phyloP scores from a whole-genome alignment of 805 yeast species.

The Zygosaccharomyces rouxii region DNA sequence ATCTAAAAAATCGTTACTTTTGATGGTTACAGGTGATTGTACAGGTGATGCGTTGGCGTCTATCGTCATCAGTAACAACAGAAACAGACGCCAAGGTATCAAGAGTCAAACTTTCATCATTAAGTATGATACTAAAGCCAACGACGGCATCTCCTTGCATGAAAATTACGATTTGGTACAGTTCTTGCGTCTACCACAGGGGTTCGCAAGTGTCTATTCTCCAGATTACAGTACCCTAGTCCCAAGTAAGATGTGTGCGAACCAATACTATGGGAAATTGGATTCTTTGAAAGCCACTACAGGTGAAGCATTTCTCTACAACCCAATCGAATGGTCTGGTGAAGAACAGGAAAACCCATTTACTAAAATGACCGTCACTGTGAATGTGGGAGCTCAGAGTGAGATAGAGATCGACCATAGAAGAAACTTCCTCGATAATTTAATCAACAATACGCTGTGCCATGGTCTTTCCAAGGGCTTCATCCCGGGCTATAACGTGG shows the following conservation, averaged over 20 bases:
- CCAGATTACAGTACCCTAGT: constrained; percentile 27
- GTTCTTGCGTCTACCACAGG: constrained; percentile 29
- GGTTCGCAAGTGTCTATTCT: constrained; percentile 27
- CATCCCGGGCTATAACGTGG: constrained; percentile 25
- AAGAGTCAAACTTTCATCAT: constrained; percentile 19
- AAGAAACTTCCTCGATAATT: constrained; percentile 23
- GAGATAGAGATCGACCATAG: constrained; percentile 32
- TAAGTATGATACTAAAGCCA: constrained; percentile 22
- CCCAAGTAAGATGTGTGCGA: constrained; percentile 31
- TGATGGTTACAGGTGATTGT: constrained; percentile 29
- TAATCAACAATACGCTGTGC: constrained; percentile 27
- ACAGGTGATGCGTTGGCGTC: constrained; percentile 30
- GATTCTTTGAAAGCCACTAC: constrained; percentile 33
- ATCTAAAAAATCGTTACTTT: constrained; percentile 21
- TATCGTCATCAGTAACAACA: constrained; percentile 32
- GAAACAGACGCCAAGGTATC: constrained; percentile 24
- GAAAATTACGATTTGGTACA: constrained; percentile 26
- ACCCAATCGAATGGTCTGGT: constrained; percentile 14
- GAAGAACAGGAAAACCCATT: constrained; percentile 11
- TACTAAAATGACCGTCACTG: constrained; percentile 28
- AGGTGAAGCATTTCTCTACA: constrained; percentile 32
- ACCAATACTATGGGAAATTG: constrained; percentile 27
- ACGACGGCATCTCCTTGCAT: constrained; percentile 17
- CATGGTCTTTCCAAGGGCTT: constrained; percentile 29
- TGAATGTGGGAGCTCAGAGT: constrained; percentile 31